A percentile compares a stretch with the other conserved stretches of the same genome.
Evolutionary conservation across 1,284 basidiomycete genomes (phyloP).

Genomic region (Austropuccinia psidii): DNA sequence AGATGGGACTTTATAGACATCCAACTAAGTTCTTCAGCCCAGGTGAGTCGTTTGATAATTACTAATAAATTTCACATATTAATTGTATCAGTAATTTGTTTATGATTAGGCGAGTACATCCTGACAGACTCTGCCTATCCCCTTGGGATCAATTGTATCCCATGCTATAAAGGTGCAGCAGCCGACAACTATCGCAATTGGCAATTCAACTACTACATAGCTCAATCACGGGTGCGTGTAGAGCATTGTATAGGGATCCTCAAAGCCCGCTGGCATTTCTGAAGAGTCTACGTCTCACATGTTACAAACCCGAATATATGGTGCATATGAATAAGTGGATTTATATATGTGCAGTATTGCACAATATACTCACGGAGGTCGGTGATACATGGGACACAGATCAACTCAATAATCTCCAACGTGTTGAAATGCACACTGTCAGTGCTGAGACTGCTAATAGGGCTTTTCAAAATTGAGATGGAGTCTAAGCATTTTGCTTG

Average conservation of each 20-base stretch:
- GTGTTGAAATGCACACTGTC: too few species aligned
- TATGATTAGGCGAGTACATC: neutral
- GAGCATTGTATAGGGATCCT: neutral
- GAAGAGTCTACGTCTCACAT: neutral
- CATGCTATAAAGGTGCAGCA: neutral
- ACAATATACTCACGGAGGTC: neutral
- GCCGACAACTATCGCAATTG: neutral
- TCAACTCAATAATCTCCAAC: too few species aligned
- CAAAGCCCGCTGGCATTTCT: neutral
- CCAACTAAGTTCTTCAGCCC: neutral
- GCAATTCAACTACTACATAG: constrained; percentile 13
- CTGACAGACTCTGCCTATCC: neutral
- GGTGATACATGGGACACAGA: neutral
- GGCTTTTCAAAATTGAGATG: too few species aligned
- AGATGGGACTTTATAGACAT: neutral
- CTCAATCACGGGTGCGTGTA: neutral
- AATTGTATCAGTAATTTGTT: neutral
- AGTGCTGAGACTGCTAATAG: too few species aligned
- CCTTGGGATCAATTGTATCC: neutral
- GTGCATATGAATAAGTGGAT: neutral
- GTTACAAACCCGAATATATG: neutral
- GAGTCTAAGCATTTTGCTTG: too few species aligned
- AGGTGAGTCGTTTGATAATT: neutral
- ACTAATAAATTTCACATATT: neutral
- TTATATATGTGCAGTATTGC: neutral